These are phyloP conservation scores for Esteya vermicola DNA, from an alignment of 2,329 filamentous ascomycete genomes.

Conservation along the genomic window DNA sequence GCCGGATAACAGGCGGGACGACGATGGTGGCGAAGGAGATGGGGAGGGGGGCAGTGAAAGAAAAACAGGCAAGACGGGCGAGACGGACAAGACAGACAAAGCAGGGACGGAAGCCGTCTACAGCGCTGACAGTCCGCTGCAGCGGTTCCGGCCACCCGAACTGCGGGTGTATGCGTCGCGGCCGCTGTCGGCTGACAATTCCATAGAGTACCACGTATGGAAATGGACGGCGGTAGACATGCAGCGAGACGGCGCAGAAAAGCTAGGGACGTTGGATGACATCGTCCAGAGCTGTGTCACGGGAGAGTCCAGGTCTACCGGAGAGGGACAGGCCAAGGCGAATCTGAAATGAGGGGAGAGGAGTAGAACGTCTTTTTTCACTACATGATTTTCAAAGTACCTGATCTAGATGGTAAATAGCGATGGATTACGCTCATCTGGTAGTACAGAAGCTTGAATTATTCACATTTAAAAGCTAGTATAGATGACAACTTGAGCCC, in stretches of 20 bases:
- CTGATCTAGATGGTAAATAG: too few relatives aligned
- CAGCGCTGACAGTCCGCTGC: constrained; percentile 18
- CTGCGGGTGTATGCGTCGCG: constrained; percentile 10
- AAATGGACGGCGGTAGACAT: constrained; percentile 4
- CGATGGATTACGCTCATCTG: too few relatives aligned
- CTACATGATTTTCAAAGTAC: too few relatives aligned
- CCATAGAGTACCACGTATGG: constrained; percentile 1
- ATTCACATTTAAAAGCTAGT: too few relatives aligned
- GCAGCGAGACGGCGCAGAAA: background rate
- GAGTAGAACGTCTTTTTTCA: too few relatives aligned
- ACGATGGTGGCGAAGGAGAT: background rate
- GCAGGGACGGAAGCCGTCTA: constrained; percentile 18
- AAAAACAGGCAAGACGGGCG: constrained; percentile 17
- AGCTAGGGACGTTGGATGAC: constrained; percentile 1
- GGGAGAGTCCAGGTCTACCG: constrained; percentile 4
- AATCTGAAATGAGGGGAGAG: too few relatives aligned
- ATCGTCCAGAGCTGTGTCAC: constrained; percentile 7
- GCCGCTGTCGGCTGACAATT: background rate
- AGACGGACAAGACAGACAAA: constrained; percentile 24
- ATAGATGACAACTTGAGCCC: too few relatives aligned
- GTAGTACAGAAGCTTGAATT: too few relatives aligned
- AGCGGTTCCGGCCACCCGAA: constrained; percentile 3
- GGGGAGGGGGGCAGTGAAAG: too few relatives aligned
- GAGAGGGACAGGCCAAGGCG: background rate
- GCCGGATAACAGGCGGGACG: background rate